Evolutionary conservation across 1,139 yeast species (phyloP), one percentile per base, ranked within the genome.

Genomic region (Lodderomyces beijingensis): DNA sequence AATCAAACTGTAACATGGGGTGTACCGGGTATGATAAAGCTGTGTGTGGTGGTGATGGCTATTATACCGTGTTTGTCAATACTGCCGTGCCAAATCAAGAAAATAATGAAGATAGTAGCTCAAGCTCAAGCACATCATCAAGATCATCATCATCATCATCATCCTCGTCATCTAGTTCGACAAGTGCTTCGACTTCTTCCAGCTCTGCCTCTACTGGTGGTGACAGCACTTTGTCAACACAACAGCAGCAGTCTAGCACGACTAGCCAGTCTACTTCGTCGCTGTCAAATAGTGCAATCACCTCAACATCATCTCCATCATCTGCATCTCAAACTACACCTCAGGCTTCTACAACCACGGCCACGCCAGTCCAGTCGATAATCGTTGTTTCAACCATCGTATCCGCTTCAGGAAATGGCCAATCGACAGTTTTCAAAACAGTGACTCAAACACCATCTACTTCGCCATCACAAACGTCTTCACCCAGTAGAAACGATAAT

Each of bases 1-100:
- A 42, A 21, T 51, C 63, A 20, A 55, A 66, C 31, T 82, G 91
- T 59, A 46, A 65, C 33, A 47, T 51, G 3, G 37, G 52, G 2
- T 82, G 91, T 55, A 52, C 56, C 28, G 89, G 88, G 5, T 81
- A 72, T 53, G 69, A 70, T 2, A 38, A 45, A 6, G 80, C 77
- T 39, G 64, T 53, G 15, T 82, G 91, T 57, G 91, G 91, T 45
- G 86, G 86, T n/a, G 16, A 25, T 16, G 29, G 45, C 27, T 72
- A 69, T 43, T 68, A 70, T 44, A 60, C 71, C 32, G 74, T 81
- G 8, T 78, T 66, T 42, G 47, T 51, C 11, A 64, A 69, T 42
- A 32, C 46, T 20, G 55, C 52, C 12, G 57, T 46, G 28, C 55
- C 44, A 14, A 51, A 51, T 11, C 53, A 46, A 28, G 55, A 45